These are phyloP conservation scores for Rhytidhysteron rufulum DNA, from an alignment of 2,329 filamentous ascomycete species.

Conservation along the genomic window DNA sequence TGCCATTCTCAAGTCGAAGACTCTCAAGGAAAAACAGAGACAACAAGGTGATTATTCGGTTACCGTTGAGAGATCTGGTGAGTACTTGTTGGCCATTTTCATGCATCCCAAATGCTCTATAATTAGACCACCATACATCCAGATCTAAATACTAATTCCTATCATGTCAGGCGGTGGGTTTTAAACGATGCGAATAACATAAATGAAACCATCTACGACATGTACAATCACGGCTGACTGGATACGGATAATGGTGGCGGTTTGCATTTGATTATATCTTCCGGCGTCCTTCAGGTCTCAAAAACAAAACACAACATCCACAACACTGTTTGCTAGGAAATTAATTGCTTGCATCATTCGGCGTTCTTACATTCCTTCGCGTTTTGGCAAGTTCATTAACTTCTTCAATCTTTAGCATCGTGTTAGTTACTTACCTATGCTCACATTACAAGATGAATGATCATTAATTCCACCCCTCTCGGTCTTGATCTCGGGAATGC, in stretches of 20 bases:
- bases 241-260: background rate
- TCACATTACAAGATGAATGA: too few species aligned
- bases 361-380: too few species aligned
- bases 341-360: too few species aligned
- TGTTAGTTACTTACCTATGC: too few species aligned
- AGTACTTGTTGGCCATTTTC: background rate
- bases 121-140: background rate
- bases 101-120: background rate
- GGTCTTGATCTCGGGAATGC: too few species aligned
- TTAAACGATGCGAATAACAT: background rate
- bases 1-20: conserved; percentile 27
- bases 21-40: conserved; percentile 23
- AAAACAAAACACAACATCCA: too few species aligned
- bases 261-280: background rate
- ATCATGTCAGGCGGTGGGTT: conserved; percentile 1
- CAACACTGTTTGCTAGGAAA: too few species aligned
- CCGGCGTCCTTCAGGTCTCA: background rate
- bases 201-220: background rate
- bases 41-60: conserved; percentile 32
- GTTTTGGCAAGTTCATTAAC: too few species aligned
- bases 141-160: background rate
- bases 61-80: conserved; percentile 31
- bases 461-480: too few species aligned
- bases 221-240: background rate
- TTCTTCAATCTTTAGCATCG: too few species aligned